Evolutionary conservation across 352 stramenopile genomes (phyloP).

Genomic region (Phytophthora citricola): DNA sequence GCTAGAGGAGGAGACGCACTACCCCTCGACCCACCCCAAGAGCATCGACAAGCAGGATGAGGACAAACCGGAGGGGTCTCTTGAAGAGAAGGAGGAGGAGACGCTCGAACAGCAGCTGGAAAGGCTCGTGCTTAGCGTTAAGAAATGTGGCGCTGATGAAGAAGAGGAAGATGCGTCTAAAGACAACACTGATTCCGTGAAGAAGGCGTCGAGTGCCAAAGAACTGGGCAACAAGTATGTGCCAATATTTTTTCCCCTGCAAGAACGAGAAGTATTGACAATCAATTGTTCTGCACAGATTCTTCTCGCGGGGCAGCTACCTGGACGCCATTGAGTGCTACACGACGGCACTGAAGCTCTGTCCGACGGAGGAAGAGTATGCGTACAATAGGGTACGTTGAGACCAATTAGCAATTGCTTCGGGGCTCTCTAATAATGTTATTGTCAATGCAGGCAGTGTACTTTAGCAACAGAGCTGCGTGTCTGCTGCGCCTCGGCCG

Average conservation of each 20-base stretch:
- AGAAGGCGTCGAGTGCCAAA: constrained; percentile 76
- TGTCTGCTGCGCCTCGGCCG: constrained; percentile 75
- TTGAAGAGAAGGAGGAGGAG: constrained; percentile 45
- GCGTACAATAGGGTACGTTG: constrained; percentile 73
- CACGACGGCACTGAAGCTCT: constrained; percentile 83
- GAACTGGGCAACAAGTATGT: constrained; percentile 87
- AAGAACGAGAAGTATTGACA: background rate
- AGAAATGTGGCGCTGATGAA: constrained; percentile 16
- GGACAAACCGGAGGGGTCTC: constrained; percentile 8
- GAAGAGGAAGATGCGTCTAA: constrained; percentile 35
- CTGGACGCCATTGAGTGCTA: constrained; percentile 89
- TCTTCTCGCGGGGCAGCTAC: constrained; percentile 73
- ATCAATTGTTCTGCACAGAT: constrained; percentile 38
- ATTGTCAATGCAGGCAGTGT: constrained; percentile 64
- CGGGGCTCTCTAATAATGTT: no score
- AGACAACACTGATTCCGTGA: constrained; percentile 48
- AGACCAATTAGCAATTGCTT: background rate
- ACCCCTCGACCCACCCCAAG: constrained; percentile 48
- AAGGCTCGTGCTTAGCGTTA: constrained; percentile 52
- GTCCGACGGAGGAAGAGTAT: constrained; percentile 75
- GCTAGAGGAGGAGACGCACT: constrained; percentile 88
- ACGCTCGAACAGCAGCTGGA: constrained; percentile 73
- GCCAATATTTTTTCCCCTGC: background rate
- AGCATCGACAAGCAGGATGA: constrained; percentile 16
- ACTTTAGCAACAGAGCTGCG: constrained; percentile 86